Evolutionary conservation across 1,284 basidiomycete genomes (phyloP).

Genomic region (Coriolopsis trogii): DNA sequence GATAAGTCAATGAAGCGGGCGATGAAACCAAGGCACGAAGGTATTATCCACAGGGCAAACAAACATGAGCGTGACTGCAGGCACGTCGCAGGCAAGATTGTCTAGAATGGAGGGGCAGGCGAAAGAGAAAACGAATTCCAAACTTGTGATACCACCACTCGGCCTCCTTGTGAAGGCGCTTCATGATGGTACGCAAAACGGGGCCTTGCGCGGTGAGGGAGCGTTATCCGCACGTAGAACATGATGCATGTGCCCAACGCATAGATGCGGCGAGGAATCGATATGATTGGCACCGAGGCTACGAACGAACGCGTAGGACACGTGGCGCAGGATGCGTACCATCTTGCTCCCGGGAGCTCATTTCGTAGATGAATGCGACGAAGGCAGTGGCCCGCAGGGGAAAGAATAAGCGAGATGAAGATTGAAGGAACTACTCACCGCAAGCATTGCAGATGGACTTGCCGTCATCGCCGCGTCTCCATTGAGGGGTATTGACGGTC

Average conservation of each 20-base stretch:
- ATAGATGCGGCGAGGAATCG: conserved; percentile 33
- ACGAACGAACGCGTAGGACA: conserved; percentile 31
- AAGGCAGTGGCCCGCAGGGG: conserved; percentile 31
- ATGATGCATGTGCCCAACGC: conserved; percentile 26
- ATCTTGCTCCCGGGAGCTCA: conserved; percentile 22
- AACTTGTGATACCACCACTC: conserved; percentile 22
- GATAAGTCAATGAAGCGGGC: conserved; percentile 27
- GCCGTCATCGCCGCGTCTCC: conserved; percentile 80
- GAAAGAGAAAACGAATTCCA: conserved; percentile 26
- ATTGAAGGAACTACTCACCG: conserved; percentile 58
- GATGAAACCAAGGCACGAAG: conserved; percentile 13
- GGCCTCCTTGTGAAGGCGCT: conserved; percentile 13
- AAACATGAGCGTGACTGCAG: conserved; percentile 30
- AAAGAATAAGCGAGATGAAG: conserved; percentile 35
- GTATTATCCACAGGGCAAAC: conserved; percentile 22
- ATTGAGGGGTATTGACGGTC: conserved; percentile 76
- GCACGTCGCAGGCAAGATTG: conserved; percentile 24
- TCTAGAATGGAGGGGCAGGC: conserved; percentile 18
- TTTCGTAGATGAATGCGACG: conserved; percentile 33
- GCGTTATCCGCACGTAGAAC: conserved; percentile 22
- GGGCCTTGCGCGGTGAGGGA: conserved; percentile 17
- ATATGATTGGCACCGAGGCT: conserved; percentile 34
- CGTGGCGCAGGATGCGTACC: conserved; percentile 33
- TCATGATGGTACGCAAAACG: conserved; percentile 24
- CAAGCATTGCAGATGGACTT: conserved; percentile 86